These are phyloP conservation scores for Meyerozyma carpophila DNA, from an alignment of 1,139 yeast species.

Conservation along the genomic window DNA sequence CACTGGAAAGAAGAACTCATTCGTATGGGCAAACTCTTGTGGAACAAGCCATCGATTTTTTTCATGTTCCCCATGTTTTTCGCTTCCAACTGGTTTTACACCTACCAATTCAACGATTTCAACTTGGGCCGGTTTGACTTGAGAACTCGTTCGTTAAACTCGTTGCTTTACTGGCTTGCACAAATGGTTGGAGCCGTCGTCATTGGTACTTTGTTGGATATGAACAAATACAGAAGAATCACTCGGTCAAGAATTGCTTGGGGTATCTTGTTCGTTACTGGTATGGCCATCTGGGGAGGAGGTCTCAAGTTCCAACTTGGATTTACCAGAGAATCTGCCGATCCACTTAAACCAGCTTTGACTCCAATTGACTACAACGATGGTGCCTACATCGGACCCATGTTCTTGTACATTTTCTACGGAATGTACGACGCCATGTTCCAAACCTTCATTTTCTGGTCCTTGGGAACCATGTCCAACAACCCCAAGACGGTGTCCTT, in stretches of 20 bases:
- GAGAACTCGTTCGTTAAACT: constrained; percentile 57
- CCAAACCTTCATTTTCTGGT: constrained; percentile 54
- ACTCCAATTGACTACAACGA: constrained; percentile 42
- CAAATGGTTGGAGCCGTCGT: constrained; percentile 55
- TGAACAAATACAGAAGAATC: constrained; percentile 33
- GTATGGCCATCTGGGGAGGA: constrained; percentile 58
- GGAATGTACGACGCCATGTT: constrained; percentile 55
- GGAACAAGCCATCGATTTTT: constrained; percentile 41
- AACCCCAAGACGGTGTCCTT: constrained; percentile 52
- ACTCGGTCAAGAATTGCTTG: constrained; percentile 46
- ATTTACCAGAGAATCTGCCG: constrained; percentile 37
- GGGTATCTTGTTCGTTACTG: constrained; percentile 32
- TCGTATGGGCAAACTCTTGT: constrained; percentile 35
- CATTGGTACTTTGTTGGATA: constrained; percentile 46
- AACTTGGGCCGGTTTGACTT: constrained; percentile 53
- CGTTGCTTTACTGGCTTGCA: constrained; percentile 54
- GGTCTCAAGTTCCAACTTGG: constrained; percentile 49
- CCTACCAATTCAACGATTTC: constrained; percentile 57
- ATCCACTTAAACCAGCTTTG: constrained; percentile 8
- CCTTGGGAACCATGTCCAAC: constrained; percentile 54
- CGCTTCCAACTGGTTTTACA: constrained; percentile 61
- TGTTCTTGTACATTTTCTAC: constrained; percentile 57
- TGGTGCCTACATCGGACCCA: constrained; percentile 47
- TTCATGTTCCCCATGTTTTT: constrained; percentile 57
- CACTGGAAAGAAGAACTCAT: constrained; percentile 42